A percentile compares a stretch with the other conserved stretches of the same genome.
Conservation (phyloP, 2,329 filamentous ascomycete species). For the Colletotrichum acutatum region DNA sequence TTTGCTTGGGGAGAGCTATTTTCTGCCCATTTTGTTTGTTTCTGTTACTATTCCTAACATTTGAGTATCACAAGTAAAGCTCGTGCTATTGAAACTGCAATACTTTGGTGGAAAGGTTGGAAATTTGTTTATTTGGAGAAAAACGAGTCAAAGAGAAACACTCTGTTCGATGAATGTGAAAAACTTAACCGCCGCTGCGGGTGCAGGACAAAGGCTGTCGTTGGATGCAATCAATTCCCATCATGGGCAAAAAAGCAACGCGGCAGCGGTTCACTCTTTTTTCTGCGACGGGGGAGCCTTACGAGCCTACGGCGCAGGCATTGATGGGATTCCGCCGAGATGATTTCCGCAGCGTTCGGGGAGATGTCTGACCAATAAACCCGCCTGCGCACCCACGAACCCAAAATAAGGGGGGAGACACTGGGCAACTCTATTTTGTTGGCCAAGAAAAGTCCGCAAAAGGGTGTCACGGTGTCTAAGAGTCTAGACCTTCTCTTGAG, state of each 20-base stretch:
- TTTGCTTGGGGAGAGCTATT: background rate
- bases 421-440: conserved; percentile 3
- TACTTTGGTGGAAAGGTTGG: background rate
- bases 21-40: background rate
- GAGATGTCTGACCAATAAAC: background rate
- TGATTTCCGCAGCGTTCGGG: background rate
- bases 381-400: background rate
- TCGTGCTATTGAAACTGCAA: background rate
- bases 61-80: background rate
- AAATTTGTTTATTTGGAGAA: background rate
- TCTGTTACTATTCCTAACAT: background rate
- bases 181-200: background rate
- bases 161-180: background rate
- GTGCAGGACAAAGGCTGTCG: background rate
- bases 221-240: background rate
- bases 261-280: background rate
- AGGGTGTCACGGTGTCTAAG: no score
- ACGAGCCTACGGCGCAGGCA: background rate
- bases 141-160: background rate
- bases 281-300: background rate
- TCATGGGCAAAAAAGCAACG: background rate
- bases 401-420: background rate
- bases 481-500: background rate
- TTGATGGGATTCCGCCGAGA: conserved; percentile 8
- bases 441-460: background rate